These are phyloP conservation scores for Mycena sp. DNA, from an alignment of 1,284 basidiomycete species.

Conservation along the genomic window DNA sequence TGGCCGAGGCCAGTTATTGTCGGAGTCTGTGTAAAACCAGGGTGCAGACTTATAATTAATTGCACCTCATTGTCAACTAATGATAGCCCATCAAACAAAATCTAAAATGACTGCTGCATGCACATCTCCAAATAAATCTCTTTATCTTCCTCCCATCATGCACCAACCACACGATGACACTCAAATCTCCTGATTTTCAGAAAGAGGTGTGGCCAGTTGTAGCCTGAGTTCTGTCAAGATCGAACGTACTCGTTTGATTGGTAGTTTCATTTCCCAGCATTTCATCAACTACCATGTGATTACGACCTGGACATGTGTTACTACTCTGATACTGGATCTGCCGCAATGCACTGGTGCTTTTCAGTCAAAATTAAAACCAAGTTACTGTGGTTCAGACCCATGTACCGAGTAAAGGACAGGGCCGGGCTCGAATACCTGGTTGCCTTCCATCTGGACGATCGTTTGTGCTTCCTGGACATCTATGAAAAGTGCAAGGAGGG, in stretches of 20 bases:
- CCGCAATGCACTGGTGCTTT: conserved; percentile 11
- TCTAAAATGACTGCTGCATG: too few species aligned
- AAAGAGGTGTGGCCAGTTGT: too few species aligned
- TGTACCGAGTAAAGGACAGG: not conserved
- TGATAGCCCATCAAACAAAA: too few species aligned
- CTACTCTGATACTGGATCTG: not conserved
- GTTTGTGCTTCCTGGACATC: not conserved
- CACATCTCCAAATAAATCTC: too few species aligned
- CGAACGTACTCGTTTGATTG: not conserved
- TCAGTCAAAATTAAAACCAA: not conserved
- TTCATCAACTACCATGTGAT: not conserved
- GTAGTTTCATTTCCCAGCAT: conserved; percentile 1
- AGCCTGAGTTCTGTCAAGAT: not conserved
- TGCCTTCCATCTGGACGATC: conserved; percentile 10
- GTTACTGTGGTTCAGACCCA: not conserved
- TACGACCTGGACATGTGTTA: not conserved
- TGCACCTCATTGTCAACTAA: too few species aligned
- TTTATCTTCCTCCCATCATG: too few species aligned
- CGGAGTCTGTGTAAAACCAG: too few species aligned
- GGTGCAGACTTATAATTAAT: too few species aligned
- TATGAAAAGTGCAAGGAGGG: conserved; percentile 5
- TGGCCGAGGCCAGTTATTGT: too few species aligned
- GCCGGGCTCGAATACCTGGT: conserved; percentile 2
- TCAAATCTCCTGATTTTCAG: too few species aligned
- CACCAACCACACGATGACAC: too few species aligned